These are phyloP conservation scores for Orobanche coerulescens DNA, from an alignment of 257 asterid genomes.

Conservation along the genomic window DNA sequence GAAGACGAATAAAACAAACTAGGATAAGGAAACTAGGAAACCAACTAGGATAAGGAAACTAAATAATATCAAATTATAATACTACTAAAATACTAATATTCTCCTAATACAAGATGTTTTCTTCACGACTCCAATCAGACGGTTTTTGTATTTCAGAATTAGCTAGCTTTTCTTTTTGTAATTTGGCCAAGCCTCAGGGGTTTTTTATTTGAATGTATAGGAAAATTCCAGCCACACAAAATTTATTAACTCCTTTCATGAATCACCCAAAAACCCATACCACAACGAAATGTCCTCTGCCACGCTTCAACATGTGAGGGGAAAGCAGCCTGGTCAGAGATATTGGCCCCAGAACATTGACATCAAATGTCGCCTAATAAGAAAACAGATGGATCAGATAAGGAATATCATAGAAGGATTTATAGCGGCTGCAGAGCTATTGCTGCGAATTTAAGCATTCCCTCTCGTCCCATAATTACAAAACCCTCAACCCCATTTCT, in stretches of 20 bases:
- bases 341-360: slow-evolving; percentile 86
- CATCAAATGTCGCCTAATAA: slow-evolving; percentile 76
- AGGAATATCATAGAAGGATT: not conserved
- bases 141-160: too few relatives aligned
- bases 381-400: slow-evolving; percentile 21
- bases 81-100: too few relatives aligned
- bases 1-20: too few relatives aligned
- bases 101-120: too few relatives aligned
- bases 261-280: slow-evolving; percentile 37
- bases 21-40: too few relatives aligned
- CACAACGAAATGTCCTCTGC: slow-evolving; percentile 95
- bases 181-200: too few relatives aligned
- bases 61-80: too few relatives aligned
- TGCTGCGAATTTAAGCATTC: not conserved
- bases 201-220: slow-evolving; percentile 9
- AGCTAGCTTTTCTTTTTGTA: too few relatives aligned
- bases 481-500: not conserved
- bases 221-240: not conserved
- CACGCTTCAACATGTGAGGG: slow-evolving; percentile 86
- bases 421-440: not conserved
- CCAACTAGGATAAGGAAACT: too few relatives aligned
- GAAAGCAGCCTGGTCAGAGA: slow-evolving; percentile 69
- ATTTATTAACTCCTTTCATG: not conserved
- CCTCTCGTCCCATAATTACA: not conserved
- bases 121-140: too few relatives aligned